phyloP scores from a whole-genome alignment of 495 filamentous ascomycete species.

The Aspergillus nanangensis region DNA sequence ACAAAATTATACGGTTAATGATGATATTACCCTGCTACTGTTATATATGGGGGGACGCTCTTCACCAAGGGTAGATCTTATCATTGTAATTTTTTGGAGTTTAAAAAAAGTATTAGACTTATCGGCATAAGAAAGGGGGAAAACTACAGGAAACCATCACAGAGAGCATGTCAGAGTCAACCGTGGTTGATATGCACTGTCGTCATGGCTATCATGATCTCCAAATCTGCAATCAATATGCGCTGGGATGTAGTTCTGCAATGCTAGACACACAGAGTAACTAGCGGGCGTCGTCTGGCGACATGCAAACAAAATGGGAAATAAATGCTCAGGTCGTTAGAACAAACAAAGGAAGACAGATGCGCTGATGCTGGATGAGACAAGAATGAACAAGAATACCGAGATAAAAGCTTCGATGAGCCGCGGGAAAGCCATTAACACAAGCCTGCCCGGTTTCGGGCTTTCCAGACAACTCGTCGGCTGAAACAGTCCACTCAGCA shows the following conservation, averaged over 20 bases:
- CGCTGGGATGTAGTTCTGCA: slow-evolving; percentile 10
- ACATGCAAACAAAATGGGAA: slow-evolving; percentile 21
- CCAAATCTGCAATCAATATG: slow-evolving; percentile 7
- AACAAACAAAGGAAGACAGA: slow-evolving; percentile 32
- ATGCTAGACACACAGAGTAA: slow-evolving; percentile 15
- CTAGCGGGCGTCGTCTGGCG: slow-evolving; percentile 21
- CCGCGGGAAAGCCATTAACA: slow-evolving; percentile 22
- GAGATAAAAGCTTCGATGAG: slow-evolving; percentile 17
- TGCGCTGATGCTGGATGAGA: slow-evolving; percentile 41
- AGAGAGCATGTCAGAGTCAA: too few species aligned
- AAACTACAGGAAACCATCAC: too few species aligned
- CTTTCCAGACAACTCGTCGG: slow-evolving; percentile 16
- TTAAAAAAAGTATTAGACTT: too few species aligned
- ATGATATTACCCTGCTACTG: too few species aligned
- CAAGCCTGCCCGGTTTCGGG: slow-evolving; percentile 38
- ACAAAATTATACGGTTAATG: background rate
- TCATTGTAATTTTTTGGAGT: too few species aligned
- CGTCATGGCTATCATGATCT: slow-evolving; percentile 11
- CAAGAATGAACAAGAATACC: slow-evolving; percentile 15
- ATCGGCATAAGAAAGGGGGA: too few species aligned
- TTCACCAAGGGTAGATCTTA: too few species aligned
- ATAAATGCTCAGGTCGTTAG: slow-evolving; percentile 30
- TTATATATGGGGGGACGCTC: too few species aligned
- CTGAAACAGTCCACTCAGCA: slow-evolving; percentile 11
- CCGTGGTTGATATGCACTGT: too few species aligned